These are phyloP conservation scores for Didymella segeticola DNA, from an alignment of 2,329 filamentous ascomycete genomes.

Conservation along the genomic window DNA sequence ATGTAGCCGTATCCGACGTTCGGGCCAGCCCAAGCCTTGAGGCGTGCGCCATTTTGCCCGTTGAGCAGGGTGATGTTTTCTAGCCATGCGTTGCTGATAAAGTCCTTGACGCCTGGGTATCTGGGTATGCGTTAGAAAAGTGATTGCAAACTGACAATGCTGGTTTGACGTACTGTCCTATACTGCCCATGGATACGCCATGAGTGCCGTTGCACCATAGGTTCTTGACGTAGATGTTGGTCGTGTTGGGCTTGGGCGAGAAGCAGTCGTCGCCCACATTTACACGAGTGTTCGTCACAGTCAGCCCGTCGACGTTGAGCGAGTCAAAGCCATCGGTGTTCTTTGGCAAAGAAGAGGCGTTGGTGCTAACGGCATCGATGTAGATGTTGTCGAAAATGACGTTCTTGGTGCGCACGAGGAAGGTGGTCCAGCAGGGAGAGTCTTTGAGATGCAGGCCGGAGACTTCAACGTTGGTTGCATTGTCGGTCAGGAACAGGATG, in stretches of 20 bases:
- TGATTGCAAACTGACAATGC: too few species aligned
- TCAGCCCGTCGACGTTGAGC: conserved; percentile 62
- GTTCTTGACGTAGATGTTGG: conserved; percentile 44
- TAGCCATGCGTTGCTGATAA: conserved; percentile 56
- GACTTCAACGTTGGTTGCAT: conserved; percentile 64
- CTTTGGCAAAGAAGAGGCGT: conserved; percentile 58
- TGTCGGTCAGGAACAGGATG: conserved; percentile 67
- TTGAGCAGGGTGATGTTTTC: conserved; percentile 66
- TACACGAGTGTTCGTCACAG: conserved; percentile 45
- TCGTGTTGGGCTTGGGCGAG: conserved; percentile 43
- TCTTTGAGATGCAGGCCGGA: conserved; percentile 66
- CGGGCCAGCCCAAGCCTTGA: conserved; percentile 68
- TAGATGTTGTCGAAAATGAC: conserved; percentile 62
- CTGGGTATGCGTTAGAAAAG: too few species aligned
- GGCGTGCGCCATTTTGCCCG: conserved; percentile 61
- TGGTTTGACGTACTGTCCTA: too few species aligned
- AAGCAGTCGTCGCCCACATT: conserved; percentile 47
- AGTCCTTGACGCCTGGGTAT: conserved; percentile 42
- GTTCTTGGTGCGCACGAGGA: conserved; percentile 64
- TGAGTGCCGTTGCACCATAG: conserved; percentile 45
- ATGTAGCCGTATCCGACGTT: conserved; percentile 66
- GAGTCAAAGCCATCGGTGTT: conserved; percentile 71
- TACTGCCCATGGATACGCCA: conserved; percentile 42
- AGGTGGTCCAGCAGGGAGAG: conserved; percentile 70
- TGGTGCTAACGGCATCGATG: conserved; percentile 62